A percentile compares a stretch with the other conserved stretches of the same genome.
phyloP scores from a whole-genome alignment of 73 alveolate species.

The Paramecium pentaurelia region DNA sequence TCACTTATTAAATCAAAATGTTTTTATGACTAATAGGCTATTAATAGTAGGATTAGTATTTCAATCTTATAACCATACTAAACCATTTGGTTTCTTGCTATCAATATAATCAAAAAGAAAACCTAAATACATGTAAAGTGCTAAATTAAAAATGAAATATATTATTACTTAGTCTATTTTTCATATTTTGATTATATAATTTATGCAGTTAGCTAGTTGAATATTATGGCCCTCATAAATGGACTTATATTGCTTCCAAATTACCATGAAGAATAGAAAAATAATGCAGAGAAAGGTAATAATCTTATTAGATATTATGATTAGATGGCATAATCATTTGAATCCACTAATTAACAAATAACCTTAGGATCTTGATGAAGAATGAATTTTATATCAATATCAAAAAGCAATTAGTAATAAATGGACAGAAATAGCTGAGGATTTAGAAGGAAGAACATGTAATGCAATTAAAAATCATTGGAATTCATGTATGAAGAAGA shows the following conservation, averaged over 20 bases:
- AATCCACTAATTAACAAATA: slow-evolving; percentile 95
- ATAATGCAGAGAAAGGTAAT: slow-evolving; percentile 91
- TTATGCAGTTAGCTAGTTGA: too few relatives aligned
- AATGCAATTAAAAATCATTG: slow-evolving; percentile 81
- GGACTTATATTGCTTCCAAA: slow-evolving; percentile 93
- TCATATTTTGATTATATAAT: too few relatives aligned
- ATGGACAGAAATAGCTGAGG: slow-evolving; percentile 94
- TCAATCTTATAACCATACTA: too few relatives aligned
- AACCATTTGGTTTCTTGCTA: too few relatives aligned
- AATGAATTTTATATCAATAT: slow-evolving; percentile 89
- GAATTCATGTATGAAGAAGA: slow-evolving; percentile 77
- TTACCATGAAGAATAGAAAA: slow-evolving; percentile 96
- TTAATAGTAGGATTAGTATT: too few relatives aligned
- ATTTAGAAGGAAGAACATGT: slow-evolving; percentile 77
- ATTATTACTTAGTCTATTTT: background rate
- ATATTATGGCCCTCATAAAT: slow-evolving; percentile 94
- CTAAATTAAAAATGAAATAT: background rate
- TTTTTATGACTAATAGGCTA: too few relatives aligned
- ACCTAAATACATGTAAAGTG: too few relatives aligned
- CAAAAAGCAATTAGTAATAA: slow-evolving; percentile 93
- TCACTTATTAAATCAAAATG: too few relatives aligned
- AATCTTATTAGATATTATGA: background rate
- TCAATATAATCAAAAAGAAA: too few relatives aligned
- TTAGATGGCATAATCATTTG: slow-evolving; percentile 97
- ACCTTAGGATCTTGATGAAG: slow-evolving; percentile 94